Conservation (phyloP, 2,329 filamentous ascomycete genomes). For the Trichocomaceae sp. region DNA sequence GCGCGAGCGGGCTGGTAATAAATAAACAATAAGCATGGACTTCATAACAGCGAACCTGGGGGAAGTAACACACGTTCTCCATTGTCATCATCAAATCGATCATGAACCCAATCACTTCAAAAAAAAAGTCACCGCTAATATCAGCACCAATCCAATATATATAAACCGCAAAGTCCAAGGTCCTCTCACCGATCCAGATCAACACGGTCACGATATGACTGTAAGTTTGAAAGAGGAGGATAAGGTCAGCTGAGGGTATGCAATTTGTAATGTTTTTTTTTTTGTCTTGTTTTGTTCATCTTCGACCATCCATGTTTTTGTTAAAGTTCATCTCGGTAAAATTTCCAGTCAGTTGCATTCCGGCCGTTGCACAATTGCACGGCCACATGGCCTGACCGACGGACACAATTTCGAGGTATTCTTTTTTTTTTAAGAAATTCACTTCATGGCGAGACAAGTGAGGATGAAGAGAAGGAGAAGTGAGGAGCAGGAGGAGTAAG, state of each 20-base stretch:
- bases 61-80: slow-evolving; percentile 42
- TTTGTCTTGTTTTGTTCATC: background rate
- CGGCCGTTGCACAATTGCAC: slow-evolving; percentile 3
- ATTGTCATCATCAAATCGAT: slow-evolving; percentile 76
- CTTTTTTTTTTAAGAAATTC: background rate
- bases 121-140: slow-evolving; percentile 14
- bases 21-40: slow-evolving; percentile 18
- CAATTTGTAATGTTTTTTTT: background rate
- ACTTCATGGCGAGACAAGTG: slow-evolving; percentile 1
- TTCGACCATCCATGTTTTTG: background rate
- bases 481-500: slow-evolving; percentile 27
- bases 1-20: slow-evolving; percentile 34
- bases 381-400: slow-evolving; percentile 1
- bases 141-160: too few relatives aligned
- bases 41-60: background rate
- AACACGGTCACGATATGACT: slow-evolving; percentile 41
- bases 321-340: background rate
- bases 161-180: background rate
- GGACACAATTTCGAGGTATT: slow-evolving; percentile 1
- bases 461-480: slow-evolving; percentile 22
- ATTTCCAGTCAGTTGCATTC: slow-evolving; percentile 3
- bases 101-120: slow-evolving; percentile 83
- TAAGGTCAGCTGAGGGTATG: slow-evolving; percentile 39
- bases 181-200: slow-evolving; percentile 41
- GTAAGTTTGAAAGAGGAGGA: slow-evolving; percentile 30